phyloP scores from a whole-genome alignment of 208 protist species.

The Phytomonas francai region DNA sequence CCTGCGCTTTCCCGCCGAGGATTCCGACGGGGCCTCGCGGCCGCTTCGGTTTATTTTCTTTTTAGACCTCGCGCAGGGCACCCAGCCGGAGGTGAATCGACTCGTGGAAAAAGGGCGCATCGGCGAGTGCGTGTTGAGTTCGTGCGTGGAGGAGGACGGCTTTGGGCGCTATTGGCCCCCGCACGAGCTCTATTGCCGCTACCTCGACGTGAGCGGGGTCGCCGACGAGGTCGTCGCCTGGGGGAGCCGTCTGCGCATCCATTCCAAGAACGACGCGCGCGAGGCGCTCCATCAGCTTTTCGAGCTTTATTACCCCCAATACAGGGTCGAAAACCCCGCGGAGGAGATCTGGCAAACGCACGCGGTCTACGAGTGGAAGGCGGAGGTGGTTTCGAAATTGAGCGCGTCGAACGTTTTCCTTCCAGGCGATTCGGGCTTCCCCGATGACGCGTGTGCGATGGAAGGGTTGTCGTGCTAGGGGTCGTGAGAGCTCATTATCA shows the following conservation, averaged over 20 bases:
- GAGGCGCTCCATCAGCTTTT: slow-evolving; percentile 51
- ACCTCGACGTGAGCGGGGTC: slow-evolving; percentile 50
- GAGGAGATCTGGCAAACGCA: slow-evolving; percentile 33
- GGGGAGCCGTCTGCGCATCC: slow-evolving; percentile 34
- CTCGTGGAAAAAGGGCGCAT: slow-evolving; percentile 47
- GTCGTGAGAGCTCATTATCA: not conserved
- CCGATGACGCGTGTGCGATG: not conserved
- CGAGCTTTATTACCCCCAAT: slow-evolving; percentile 43
- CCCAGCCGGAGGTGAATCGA: slow-evolving; percentile 44
- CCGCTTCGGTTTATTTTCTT: slow-evolving; percentile 64
- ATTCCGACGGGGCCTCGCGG: no score
- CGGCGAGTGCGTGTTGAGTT: slow-evolving; percentile 70
- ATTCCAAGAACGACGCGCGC: slow-evolving; percentile 38
- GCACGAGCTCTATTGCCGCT: slow-evolving; percentile 69
- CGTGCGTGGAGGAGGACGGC: slow-evolving; percentile 78
- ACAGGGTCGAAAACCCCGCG: slow-evolving; percentile 30
- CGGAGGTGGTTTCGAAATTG: slow-evolving; percentile 17
- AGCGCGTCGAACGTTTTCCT: slow-evolving; percentile 42
- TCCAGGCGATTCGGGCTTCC: not conserved
- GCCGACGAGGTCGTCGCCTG: slow-evolving; percentile 34
- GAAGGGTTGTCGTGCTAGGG: not conserved
- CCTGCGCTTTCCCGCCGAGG: slow-evolving; percentile 48
- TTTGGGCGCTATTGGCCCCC: slow-evolving; percentile 82
- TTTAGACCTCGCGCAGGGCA: slow-evolving; percentile 81
- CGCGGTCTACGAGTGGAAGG: slow-evolving; percentile 42